These are phyloP conservation scores for Aureoboletus auriporus DNA, from an alignment of 768 basidiomycete species.

Conservation along the genomic window DNA sequence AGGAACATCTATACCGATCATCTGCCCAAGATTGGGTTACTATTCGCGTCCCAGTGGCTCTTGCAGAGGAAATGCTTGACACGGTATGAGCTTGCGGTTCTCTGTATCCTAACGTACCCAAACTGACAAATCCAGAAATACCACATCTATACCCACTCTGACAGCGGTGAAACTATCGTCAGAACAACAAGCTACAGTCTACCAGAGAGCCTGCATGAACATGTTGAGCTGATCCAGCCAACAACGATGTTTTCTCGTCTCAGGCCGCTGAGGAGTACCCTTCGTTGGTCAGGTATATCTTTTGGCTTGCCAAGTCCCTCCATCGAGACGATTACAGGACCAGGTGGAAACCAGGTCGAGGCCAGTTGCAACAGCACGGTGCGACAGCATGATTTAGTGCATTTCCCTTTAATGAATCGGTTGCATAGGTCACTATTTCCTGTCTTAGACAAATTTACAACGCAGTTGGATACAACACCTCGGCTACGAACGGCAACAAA, in stretches of 20 bases:
- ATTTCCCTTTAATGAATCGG: background rate
- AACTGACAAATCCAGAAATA: conserved; percentile 45
- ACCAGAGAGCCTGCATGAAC: conserved; percentile 51
- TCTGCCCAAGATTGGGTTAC: conserved; percentile 70
- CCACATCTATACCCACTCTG: conserved; percentile 53
- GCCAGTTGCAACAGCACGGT: conserved; percentile 43
- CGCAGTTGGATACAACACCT: conserved; percentile 41
- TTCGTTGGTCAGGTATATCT: conserved; percentile 28
- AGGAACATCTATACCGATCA: conserved; percentile 47
- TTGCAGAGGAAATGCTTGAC: conserved; percentile 68
- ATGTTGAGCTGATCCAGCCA: conserved; percentile 67
- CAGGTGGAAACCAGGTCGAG: conserved; percentile 39
- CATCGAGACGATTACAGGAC: conserved; percentile 20
- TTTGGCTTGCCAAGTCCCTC: conserved; percentile 1
- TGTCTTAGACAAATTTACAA: conserved; percentile 58
- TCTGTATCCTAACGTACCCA: background rate
- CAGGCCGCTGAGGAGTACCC: conserved; percentile 39
- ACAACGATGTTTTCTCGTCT: conserved; percentile 62
- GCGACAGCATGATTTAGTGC: background rate
- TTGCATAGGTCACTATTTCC: conserved; percentile 40
- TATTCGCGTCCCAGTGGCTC: conserved; percentile 49
- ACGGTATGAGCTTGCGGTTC: conserved; percentile 40
- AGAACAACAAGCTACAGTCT: conserved; percentile 70
- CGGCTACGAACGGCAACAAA: conserved; percentile 41
- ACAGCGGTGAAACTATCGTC: conserved; percentile 50